Evolutionary conservation across 179 eudicot genomes (phyloP).

Genomic region (Beta lomatogona): DNA sequence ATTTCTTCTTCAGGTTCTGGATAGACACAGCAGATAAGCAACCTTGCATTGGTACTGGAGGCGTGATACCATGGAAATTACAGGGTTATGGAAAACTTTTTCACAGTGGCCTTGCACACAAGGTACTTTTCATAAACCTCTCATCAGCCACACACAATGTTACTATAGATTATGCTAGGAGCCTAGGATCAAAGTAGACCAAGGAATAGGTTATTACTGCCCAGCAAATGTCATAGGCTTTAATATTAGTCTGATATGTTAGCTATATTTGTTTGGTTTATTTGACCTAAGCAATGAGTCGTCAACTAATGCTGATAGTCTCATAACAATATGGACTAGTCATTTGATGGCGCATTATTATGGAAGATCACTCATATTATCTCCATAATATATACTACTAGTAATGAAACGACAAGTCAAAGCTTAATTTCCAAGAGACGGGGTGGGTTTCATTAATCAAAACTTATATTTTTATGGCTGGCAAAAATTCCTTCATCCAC

Average conservation of each 20-base stretch:
- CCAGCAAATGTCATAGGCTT: no score
- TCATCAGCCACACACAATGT: neutral
- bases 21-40: conserved; percentile 99
- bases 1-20: conserved; percentile 63
- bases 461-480: no score
- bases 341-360: neutral
- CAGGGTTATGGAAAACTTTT: conserved; percentile 84
- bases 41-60: conserved; percentile 99
- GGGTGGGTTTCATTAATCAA: no score
- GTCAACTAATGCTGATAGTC: no score
- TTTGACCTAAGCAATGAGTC: no score
- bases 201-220: no score
- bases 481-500: no score
- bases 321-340: no score
- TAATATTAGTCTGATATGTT: neutral
- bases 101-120: conserved; percentile 94
- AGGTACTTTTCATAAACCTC: conserved; percentile 46
- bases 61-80: conserved; percentile 88
- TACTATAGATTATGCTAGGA: neutral
- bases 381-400: no score
- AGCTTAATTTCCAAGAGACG: no score
- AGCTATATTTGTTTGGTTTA: no score
- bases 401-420: no score
- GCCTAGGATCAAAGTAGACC: neutral
- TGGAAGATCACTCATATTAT: neutral